phyloP scores from a whole-genome alignment of 164 flowering plant genomes.

The Litsea cubeba region DNA sequence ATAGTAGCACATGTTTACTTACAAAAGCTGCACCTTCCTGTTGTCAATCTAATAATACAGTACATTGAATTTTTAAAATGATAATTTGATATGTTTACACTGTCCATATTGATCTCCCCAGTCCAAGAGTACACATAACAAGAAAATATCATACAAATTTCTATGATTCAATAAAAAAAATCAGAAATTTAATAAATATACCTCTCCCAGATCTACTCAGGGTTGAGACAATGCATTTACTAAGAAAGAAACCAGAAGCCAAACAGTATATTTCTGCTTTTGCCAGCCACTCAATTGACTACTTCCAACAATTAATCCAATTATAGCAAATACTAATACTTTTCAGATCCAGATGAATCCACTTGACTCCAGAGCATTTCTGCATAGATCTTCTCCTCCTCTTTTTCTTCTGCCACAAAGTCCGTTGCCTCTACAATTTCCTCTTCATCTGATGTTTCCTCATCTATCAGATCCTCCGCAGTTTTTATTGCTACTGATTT shows the following conservation, averaged over 20 bases:
- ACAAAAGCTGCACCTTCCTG: no score
- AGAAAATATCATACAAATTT: no score
- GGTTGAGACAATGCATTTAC: background rate
- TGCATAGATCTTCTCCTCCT: slow-evolving; percentile 73
- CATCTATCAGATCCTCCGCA: slow-evolving; percentile 31
- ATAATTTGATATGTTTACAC: background rate
- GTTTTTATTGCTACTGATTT: slow-evolving; percentile 12
- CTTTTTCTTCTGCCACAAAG: slow-evolving; percentile 38
- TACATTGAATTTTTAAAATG: no score
- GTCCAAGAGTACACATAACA: background rate
- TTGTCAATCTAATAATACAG: no score
- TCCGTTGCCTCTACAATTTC: slow-evolving; percentile 21
- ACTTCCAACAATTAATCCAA: background rate
- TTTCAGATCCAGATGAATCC: slow-evolving; percentile 41
- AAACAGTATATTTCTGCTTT: background rate
- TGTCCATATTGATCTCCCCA: background rate
- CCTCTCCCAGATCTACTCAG: background rate
- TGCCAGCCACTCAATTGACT: background rate
- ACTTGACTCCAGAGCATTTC: slow-evolving; percentile 76
- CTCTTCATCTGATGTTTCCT: slow-evolving; percentile 47
- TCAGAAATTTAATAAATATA: background rate
- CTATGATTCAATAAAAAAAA: background rate
- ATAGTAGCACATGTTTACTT: no score
- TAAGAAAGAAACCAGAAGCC: background rate
- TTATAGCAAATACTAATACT: background rate